These are phyloP conservation scores for Phytophthora litchii DNA, from an alignment of 352 stramenopile genomes.

Conservation along the genomic window DNA sequence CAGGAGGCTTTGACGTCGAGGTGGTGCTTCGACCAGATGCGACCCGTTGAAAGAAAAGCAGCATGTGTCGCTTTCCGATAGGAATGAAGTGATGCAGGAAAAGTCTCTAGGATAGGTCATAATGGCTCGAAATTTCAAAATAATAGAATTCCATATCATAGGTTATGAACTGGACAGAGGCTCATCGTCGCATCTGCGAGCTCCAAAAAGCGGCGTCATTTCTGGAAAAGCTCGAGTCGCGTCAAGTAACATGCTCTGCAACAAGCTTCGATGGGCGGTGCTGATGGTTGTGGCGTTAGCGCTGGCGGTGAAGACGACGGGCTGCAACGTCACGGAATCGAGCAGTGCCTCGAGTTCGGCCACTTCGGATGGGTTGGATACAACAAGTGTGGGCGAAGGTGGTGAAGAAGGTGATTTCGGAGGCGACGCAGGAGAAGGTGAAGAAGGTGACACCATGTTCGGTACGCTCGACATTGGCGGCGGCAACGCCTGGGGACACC, in stretches of 20 bases:
- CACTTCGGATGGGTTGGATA: conserved; percentile 1
- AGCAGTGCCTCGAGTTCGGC: conserved; percentile 4
- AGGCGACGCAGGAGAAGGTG: background rate
- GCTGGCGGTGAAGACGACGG: background rate
- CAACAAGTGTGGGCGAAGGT: background rate
- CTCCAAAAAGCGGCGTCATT: conserved; percentile 15
- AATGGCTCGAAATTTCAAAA: background rate
- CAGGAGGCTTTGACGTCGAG: no score
- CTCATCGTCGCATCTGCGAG: background rate
- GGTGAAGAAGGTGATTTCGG: background rate
- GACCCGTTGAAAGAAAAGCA: background rate
- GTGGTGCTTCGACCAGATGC: background rate
- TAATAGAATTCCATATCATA: background rate
- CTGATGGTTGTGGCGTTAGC: conserved; percentile 2
- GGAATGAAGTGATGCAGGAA: background rate
- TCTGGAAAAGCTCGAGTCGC: conserved; percentile 19
- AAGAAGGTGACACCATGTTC: conserved; percentile 5
- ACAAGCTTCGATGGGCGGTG: conserved; percentile 16
- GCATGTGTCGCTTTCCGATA: background rate
- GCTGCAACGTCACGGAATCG: conserved; percentile 14
- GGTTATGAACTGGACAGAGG: background rate
- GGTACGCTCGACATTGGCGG: conserved; percentile 7
- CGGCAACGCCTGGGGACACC: background rate
- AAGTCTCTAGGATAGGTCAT: background rate
- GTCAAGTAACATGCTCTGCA: conserved; percentile 13